Base-by-base conservation (phyloP, 2,329 filamentous ascomycete genomes). In the Pseudofabraea citricarpa region DNA sequence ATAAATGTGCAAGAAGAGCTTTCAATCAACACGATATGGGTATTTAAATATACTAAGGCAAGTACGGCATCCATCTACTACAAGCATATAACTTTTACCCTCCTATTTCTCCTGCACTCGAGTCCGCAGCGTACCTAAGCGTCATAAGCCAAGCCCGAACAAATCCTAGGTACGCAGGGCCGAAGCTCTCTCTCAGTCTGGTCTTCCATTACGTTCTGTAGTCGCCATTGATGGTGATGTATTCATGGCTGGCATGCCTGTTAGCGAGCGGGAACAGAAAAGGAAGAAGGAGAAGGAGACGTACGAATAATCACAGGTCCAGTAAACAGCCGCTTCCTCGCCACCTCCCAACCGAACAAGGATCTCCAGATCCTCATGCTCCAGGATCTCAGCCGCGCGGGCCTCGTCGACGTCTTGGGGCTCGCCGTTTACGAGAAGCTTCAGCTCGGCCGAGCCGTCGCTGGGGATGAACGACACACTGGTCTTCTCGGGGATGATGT, bases 221-320 rank as follows among this genome's bases (percentile, higher is more conserved):
- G 57, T 85, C 80, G 22, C 80, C 80, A 56, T 85, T 85, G 54
- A 84, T 84, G 60, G 60, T 63, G 62, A 84, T 81, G 59, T 84
- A 93, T 81, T 84, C 67, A 45, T 63, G 67, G 79, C 81, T 64
- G 7, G 21, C 5, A 81, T 90, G 22, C 23, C 42, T 6, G 16
- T 57, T 22, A 53, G 48, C 44, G 35, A 41, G 24, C 48, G 15
- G 59, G 52, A 50, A 54, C 15, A 6, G 15, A 2, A 21, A 21
- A 4, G 10, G n/a, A 15, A 20, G 5, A 37, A 27, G 12, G 22
- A 39, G 13, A 62, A 58, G 63, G 50, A 64, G 21, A 79, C 79
- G 60, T 81, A 94, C 72, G 84, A 89, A 55, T 90, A 88, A 63
- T 94, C 88, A 60, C 88, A 93, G 29, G 87, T 93, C 81, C 86